Evolutionary conservation across 306 rosid genomes (phyloP), one percentile per base, ranked within the genome.

Genomic region (Castanospermum australe): DNA sequence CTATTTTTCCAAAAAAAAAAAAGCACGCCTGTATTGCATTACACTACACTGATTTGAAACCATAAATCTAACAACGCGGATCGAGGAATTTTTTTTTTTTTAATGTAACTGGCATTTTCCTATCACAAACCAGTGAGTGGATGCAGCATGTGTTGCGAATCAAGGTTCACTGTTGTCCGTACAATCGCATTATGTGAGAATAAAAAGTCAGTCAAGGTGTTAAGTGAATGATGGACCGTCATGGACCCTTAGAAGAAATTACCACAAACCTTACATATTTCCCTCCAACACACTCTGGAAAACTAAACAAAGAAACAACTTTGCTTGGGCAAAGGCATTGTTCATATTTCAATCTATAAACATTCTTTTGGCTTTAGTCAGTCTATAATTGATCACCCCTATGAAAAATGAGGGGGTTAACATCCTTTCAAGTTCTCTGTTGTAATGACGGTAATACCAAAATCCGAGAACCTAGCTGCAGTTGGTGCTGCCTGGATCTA

Each of bases 301-400:
- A 78, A 48, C 51, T 36, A 35, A 45, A 39, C 17, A 50, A 30
- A 70, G 25, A 67, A 64, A 47, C 57, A 82, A 70, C 39, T 56
- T 69, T 42, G 81, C 72, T 42, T 54, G 36, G 75, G 74, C 61
- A 76, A 80, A 36, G 18, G 52, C 73, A 72, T 30, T 81, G 28
- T 73, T 56, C 81, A 75, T 33, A 2, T 25, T 56, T 52, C 79
- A 74, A 67, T 45, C 67, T 56, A 59, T 75, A 65, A 33, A 65
- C 68, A 76, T 73, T 39, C 84, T 66, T 59, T 66, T 65, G 81
- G 68, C 81, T 55, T 30, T 61, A 52, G 79, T 47, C 80, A 75
- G 65, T 68, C 84, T 71, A 70, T 70, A 33, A 62, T 44, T 78
- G 68, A 75, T 54, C 69, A 54, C 68, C 76, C 66, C 73, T 24